These are phyloP conservation scores for Cerrena zonata DNA, from an alignment of 1,284 basidiomycete species.

Conservation along the genomic window DNA sequence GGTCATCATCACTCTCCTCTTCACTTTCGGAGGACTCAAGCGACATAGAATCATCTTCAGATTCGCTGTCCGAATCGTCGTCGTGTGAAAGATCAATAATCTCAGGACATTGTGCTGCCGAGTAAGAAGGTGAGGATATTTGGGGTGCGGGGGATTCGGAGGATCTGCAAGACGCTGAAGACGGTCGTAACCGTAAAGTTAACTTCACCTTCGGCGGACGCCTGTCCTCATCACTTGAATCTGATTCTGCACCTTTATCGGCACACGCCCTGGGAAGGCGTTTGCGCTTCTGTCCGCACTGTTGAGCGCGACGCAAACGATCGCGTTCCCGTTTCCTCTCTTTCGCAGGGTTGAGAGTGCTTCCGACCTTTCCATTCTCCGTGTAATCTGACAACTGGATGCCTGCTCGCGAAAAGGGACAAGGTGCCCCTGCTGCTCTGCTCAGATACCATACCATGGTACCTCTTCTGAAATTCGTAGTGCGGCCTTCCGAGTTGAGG, in stretches of 20 bases:
- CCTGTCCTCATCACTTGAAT: slow-evolving; percentile 39
- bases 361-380: slow-evolving; percentile 39
- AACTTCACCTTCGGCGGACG: slow-evolving; percentile 64
- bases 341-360: slow-evolving; percentile 23
- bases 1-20: slow-evolving; percentile 22
- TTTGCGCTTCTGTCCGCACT: slow-evolving; percentile 68
- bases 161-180: slow-evolving; percentile 22
- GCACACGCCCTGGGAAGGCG: slow-evolving; percentile 48
- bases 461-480: slow-evolving; percentile 71
- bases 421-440: slow-evolving; percentile 64
- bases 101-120: slow-evolving; percentile 20
- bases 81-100: slow-evolving; percentile 41
- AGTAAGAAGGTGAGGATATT: slow-evolving; percentile 18
- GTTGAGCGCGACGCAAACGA: slow-evolving; percentile 29
- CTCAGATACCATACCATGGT: slow-evolving; percentile 76
- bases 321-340: slow-evolving; percentile 39
- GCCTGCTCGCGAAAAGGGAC: slow-evolving; percentile 66
- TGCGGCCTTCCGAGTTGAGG: slow-evolving; percentile 38
- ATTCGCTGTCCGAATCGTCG: slow-evolving; percentile 20
- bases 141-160: slow-evolving; percentile 8
- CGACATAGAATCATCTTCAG: slow-evolving; percentile 26
- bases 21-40: slow-evolving; percentile 20
- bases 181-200: slow-evolving; percentile 55
- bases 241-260: slow-evolving; percentile 31
- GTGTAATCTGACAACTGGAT: slow-evolving; percentile 64